Base-by-base conservation (phyloP, 192 early-diverging fungal genomes). In the Coemansia sp. region DNA sequence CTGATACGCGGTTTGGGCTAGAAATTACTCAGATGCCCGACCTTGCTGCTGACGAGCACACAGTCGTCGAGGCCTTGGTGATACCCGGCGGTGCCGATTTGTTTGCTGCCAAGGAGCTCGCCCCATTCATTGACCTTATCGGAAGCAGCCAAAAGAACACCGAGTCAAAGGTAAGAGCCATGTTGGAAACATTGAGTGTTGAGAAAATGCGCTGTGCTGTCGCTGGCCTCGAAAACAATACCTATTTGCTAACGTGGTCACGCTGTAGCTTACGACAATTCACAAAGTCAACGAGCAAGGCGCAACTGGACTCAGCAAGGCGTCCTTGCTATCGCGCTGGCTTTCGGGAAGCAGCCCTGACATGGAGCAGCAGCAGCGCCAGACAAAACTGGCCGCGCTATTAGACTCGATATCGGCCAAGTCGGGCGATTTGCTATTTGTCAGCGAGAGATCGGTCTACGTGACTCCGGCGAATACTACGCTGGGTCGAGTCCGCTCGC, bases 1-100 rank as follows among this genome's bases (percentile, higher is more conserved):
- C 95, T 0, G 94, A 97, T 72, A 88, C 88, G 1, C 78, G 95
- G 27, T 94, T 89, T 77, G 92, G 84, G 14, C 76, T 97, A 61
- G 87, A 92, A 29, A 82, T 82, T 51, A 43, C 47, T 9, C 79
- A 76, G 40, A 29, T 59, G 0, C 71, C 71, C 0, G 68, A 74
- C 31, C 38, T 83, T 35, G 19, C 56, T 0, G 15, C 14, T 10
- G 75, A 71, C 5, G 29, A 59, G 14, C 59, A 76, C 31, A 69
- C 41, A 1, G 59, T 74, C 25, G 60, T 69, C 11, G 80, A 83
- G 60, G 71, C 61, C 0, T 46, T 83, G 19, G 68, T 77, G 32
- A 59, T 83, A 4, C 67, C 80, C 11, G 54, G 25, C 17, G 76
- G 75, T 20, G 76, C 75, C 4, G 57, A 60, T 1, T 7, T 41